A percentile compares a stretch with the other conserved stretches of the same genome.
Conservation (phyloP, 208 protist genomes). For the Trichomonas vaginalis region DNA sequence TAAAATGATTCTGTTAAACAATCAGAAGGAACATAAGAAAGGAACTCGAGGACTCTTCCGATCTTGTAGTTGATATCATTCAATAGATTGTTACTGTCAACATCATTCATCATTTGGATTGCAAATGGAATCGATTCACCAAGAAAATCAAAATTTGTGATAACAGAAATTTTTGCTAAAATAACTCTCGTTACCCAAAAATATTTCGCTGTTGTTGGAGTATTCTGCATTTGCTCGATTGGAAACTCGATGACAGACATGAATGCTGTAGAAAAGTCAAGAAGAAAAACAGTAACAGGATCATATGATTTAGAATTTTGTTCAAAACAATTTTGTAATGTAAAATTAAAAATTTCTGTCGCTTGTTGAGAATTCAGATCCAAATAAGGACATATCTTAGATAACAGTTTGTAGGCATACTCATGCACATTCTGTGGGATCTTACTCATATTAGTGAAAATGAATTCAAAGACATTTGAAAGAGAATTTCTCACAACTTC, state of each 20-base stretch:
- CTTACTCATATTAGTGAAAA: neutral
- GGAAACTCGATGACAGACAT: neutral
- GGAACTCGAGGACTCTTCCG: neutral
- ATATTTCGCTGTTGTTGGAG: neutral
- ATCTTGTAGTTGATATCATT: neutral
- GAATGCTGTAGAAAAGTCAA: neutral
- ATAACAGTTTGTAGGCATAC: neutral
- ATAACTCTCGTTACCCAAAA: neutral
- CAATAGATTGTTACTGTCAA: neutral
- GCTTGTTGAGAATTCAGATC: neutral
- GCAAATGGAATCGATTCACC: neutral
- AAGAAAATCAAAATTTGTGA: neutral
- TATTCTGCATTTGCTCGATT: neutral
- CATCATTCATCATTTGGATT: neutral
- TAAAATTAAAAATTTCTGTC: neutral
- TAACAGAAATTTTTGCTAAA: neutral
- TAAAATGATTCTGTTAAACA: neutral
- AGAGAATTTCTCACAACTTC: neutral
- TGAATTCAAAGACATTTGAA: neutral
- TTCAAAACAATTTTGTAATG: neutral
- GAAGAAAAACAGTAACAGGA: neutral
- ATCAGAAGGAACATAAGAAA: neutral
- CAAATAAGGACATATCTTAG: neutral
- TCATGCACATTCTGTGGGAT: neutral
- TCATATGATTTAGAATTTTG: neutral